Percentiles rank a stretch among this genome's conserved stretches.
Conservation (phyloP, 2,329 filamentous ascomycete species). For the Cordyceps cicadae region DNA sequence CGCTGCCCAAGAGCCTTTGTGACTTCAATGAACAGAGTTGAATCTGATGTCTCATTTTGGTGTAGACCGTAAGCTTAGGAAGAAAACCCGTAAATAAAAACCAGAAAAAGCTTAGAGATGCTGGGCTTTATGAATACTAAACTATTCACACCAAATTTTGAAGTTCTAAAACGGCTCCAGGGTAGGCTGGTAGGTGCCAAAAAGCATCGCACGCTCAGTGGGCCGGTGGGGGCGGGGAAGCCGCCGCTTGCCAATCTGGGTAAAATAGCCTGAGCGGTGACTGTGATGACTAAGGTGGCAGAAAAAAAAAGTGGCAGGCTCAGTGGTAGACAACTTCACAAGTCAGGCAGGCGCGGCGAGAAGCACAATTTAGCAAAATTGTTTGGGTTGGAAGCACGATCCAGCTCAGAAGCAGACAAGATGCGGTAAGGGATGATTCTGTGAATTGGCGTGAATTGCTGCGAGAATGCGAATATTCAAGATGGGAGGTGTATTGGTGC, state of each 20-base stretch:
- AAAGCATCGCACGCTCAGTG: neutral
- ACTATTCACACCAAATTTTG: neutral
- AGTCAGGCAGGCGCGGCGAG: neutral
- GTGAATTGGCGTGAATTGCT: neutral
- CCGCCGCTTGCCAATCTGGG: neutral
- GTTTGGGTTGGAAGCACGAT: neutral
- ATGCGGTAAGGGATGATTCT: constrained; percentile 7
- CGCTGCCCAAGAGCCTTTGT: no score
- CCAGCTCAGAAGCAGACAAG: constrained; percentile 10
- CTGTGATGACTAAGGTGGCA: constrained; percentile 13
- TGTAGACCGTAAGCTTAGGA: no score
- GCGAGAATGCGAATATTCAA: neutral
- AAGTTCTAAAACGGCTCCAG: neutral
- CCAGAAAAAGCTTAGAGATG: neutral
- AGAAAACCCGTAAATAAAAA: neutral
- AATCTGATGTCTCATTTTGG: no score
- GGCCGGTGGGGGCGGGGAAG: neutral
- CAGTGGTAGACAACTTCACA: neutral
- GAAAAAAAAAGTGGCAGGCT: constrained; percentile 16
- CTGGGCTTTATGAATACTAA: neutral
- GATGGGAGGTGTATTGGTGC: neutral
- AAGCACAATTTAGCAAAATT: constrained; percentile 5
- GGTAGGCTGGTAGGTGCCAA: neutral
- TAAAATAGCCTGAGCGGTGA: constrained; percentile 6
- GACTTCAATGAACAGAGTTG: no score